A percentile compares a stretch with the other conserved stretches of the same genome.
phyloP scores from a whole-genome alignment of 2,329 filamentous ascomycete genomes.

The Lachnellula subtilissima region DNA sequence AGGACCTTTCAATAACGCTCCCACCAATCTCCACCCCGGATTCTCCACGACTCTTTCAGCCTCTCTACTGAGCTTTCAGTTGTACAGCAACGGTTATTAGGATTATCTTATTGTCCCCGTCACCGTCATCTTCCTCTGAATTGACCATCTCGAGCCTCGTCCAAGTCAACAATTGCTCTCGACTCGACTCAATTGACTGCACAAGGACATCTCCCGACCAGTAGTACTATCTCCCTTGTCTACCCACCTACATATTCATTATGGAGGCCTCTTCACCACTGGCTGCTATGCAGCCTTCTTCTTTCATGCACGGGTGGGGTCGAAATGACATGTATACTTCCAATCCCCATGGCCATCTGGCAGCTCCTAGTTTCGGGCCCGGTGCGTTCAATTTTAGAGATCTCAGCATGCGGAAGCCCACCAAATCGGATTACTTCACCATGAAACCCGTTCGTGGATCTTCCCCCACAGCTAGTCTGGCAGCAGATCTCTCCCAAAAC shows the following conservation, averaged over 20 bases:
- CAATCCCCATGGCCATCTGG: slow-evolving; percentile 40
- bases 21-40: slow-evolving; percentile 6
- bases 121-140: slow-evolving; percentile 2
- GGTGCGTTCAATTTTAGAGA: slow-evolving; percentile 73
- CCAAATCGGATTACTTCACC: slow-evolving; percentile 73
- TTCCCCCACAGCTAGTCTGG: slow-evolving; percentile 85
- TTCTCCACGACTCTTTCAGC: not conserved
- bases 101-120: not conserved
- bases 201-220: slow-evolving; percentile 7
- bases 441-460: slow-evolving; percentile 74
- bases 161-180: slow-evolving; percentile 13
- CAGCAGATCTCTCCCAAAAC: slow-evolving; percentile 93
- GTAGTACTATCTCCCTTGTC: not conserved
- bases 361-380: slow-evolving; percentile 50
- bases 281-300: slow-evolving; percentile 82
- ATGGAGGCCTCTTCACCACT: slow-evolving; percentile 96
- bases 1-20: slow-evolving; percentile 17
- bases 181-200: slow-evolving; percentile 13
- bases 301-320: slow-evolving; percentile 58
- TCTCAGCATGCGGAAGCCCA: slow-evolving; percentile 65
- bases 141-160: slow-evolving; percentile 6
- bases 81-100: slow-evolving; percentile 5
- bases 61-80: not conserved
- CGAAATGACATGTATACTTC: slow-evolving; percentile 49
- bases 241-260: slow-evolving; percentile 23